phyloP scores from a whole-genome alignment of 345 rosid species.

The Populus deltoides region DNA sequence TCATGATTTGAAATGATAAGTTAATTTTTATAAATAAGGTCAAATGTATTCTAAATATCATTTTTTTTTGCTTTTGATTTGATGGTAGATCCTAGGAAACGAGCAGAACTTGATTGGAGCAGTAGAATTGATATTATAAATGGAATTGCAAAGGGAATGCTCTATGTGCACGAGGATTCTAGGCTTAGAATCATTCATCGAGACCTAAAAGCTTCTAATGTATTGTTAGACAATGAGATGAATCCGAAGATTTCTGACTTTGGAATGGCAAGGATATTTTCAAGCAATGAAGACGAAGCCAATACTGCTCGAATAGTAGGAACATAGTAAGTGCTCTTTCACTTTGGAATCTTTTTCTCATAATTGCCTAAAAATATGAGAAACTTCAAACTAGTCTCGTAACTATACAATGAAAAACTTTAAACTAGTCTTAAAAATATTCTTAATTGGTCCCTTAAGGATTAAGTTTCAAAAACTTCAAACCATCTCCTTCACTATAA shows the following conservation, averaged over 20 bases:
- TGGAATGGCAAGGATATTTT: conserved; percentile 53
- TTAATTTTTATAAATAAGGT: too few species aligned
- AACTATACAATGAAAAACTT: too few species aligned
- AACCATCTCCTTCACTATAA: too few species aligned
- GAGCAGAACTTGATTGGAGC: conserved; percentile 21
- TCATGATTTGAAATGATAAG: too few species aligned
- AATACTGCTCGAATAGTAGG: conserved; percentile 49
- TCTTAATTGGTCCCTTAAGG: too few species aligned
- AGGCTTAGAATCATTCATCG: conserved; percentile 47
- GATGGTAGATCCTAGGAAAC: conserved; percentile 22
- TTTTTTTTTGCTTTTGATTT: background rate
- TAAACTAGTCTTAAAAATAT: too few species aligned
- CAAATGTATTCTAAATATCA: too few species aligned
- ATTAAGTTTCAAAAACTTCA: too few species aligned
- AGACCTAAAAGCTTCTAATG: conserved; percentile 56
- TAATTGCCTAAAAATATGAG: too few species aligned
- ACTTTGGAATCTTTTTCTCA: background rate
- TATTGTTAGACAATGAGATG: conserved; percentile 47
- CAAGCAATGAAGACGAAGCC: conserved; percentile 29
- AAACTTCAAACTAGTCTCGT: too few species aligned
- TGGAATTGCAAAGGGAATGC: conserved; percentile 37
- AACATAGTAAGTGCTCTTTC: conserved; percentile 42
- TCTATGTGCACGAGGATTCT: conserved; percentile 51
- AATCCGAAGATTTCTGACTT: conserved; percentile 62
- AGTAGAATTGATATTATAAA: conserved; percentile 17